Conservation (phyloP, 2,329 filamentous ascomycete genomes). For the Fusarium tupiense region DNA sequence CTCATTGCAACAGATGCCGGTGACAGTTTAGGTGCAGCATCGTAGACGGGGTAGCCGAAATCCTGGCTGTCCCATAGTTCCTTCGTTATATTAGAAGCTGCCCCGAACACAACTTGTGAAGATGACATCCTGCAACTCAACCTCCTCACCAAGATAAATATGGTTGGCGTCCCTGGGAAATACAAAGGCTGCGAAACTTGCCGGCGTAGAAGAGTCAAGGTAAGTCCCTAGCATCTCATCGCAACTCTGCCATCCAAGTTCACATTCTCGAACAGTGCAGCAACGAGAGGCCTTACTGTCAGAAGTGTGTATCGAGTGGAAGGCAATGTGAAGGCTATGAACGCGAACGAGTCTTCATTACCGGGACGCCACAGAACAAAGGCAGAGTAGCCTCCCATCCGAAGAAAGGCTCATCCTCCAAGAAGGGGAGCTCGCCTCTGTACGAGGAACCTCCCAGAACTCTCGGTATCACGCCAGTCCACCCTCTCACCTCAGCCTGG, state of each 20-base stretch:
- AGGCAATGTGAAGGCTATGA: constrained; percentile 70
- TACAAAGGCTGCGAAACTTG: constrained; percentile 73
- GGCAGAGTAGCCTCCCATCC: constrained; percentile 68
- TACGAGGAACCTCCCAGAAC: constrained; percentile 33
- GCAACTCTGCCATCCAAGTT: background rate
- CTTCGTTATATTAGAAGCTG: constrained; percentile 1
- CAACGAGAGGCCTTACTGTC: constrained; percentile 68
- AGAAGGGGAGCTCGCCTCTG: constrained; percentile 44
- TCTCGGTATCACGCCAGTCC: constrained; percentile 47
- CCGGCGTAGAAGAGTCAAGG: constrained; percentile 66
- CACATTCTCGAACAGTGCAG: constrained; percentile 61
- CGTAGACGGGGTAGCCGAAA: constrained; percentile 19
- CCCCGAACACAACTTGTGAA: background rate
- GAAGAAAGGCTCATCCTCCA: constrained; percentile 51
- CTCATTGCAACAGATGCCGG: constrained; percentile 16
- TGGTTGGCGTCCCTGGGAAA: constrained; percentile 72
- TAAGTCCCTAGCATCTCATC: constrained; percentile 45
- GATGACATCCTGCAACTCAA: background rate
- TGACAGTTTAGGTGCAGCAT: constrained; percentile 37
- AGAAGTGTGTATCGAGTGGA: constrained; percentile 67
- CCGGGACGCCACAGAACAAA: constrained; percentile 63
- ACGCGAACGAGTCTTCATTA: constrained; percentile 70
- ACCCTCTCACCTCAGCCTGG: constrained; percentile 62
- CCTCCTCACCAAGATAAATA: constrained; percentile 46
- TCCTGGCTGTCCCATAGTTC: constrained; percentile 2